Base-by-base conservation (phyloP, 176 grass and related monocot species). In the Raddia guianensis region DNA sequence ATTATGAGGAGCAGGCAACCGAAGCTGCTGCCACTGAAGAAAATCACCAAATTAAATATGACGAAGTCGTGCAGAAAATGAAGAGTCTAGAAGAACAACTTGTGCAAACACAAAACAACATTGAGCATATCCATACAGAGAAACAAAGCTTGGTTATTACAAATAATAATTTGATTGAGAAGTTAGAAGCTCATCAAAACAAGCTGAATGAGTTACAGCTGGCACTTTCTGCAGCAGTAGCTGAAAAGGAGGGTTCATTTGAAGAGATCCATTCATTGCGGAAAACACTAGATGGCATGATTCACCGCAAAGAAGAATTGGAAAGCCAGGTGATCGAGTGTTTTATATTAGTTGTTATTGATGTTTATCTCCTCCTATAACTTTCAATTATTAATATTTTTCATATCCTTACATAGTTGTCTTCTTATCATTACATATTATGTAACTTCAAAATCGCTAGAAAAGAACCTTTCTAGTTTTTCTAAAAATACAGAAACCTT, bases 201-300 rank as follows among this genome's bases (percentile, higher is more conserved):
- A 94, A 94, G 77, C 49, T 98, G 73, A 84, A 94, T 58, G 87
- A 94, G 49, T 87, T 98, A 62, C 84, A 98, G 68, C 19, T 85
- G 63, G 68, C 76, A 55, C 78, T 89, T 72, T 54, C 76, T 87
- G 88, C 76, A 11, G 76, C 80, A 43, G 43, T 86, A 84, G 61
- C 55, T 81, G 90, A 98, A 83, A 94, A 94, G 67, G 90, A 92
- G 73, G 87, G 43, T 2, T 66, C 47, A 8, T 81, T 47, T 53
- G 76, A 74, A 76, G 86, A 91, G 56, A 82, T 86, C 78, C 75
- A 84, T 33, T 81, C 80, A 20, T 76, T 86, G 53, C 58, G 19
- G 33, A 91, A 91, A 81, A 85, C 80, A 43, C 63, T 86, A 12
- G 80, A 91, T 75, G 88, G 82, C 42, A 86, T 92, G 78, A 85